Evolutionary conservation across 1,284 basidiomycete genomes (phyloP).

Genomic region (Trametes hirsuta): DNA sequence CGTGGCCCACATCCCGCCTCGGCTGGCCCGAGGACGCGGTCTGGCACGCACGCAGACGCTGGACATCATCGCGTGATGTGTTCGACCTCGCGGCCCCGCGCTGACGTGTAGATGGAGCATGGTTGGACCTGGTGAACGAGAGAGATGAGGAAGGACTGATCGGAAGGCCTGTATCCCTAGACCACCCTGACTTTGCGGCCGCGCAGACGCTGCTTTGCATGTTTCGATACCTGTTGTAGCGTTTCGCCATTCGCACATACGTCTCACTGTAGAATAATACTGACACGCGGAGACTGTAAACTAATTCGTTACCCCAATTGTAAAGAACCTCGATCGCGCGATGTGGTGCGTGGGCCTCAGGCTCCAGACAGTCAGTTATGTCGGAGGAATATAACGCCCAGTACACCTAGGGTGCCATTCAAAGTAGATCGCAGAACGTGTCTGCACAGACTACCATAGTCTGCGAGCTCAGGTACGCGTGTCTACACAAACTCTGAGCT

Average conservation of each 20-base stretch:
- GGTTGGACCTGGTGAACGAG: background rate
- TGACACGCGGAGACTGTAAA: background rate
- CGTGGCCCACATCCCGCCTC: background rate
- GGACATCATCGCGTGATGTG: constrained; percentile 4
- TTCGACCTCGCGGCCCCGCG: background rate
- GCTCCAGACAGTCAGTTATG: too few relatives aligned
- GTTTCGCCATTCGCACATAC: background rate
- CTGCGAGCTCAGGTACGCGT: too few relatives aligned
- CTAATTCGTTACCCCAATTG: background rate
- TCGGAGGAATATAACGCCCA: too few relatives aligned
- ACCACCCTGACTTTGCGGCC: background rate
- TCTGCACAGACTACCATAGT: too few relatives aligned
- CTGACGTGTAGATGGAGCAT: background rate
- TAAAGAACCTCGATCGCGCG: background rate
- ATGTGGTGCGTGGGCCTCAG: too few relatives aligned
- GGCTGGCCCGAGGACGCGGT: background rate
- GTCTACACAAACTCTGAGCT: too few relatives aligned
- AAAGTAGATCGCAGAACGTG: too few relatives aligned
- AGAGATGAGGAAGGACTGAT: background rate
- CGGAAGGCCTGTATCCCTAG: constrained; percentile 2
- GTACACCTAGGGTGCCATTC: too few relatives aligned
- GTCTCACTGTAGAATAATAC: background rate
- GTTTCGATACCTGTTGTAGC: background rate
- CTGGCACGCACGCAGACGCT: constrained; percentile 18
- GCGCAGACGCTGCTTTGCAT: background rate